Base-by-base conservation (phyloP, 352 stramenopile genomes). In the Globisporangium ultimum region DNA sequence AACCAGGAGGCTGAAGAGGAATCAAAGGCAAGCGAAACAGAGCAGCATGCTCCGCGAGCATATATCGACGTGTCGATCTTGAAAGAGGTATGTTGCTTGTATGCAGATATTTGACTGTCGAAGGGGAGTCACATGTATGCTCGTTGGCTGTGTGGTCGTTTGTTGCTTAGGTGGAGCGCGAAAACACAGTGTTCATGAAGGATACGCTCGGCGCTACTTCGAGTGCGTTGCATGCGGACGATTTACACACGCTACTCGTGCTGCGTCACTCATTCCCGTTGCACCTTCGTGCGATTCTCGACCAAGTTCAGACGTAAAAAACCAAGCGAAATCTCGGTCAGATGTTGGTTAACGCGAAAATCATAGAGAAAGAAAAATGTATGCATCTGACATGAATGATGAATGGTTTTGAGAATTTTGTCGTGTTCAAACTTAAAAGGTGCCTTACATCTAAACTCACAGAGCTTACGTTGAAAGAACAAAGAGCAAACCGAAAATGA, bases 161-260 rank as follows among this genome's bases (percentile, higher is more conserved):
- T 64, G n/a, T 48, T 53, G 52, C 13, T 8, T 54, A 93, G 80
- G 77, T 93, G 41, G 81, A 91, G 55, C 48, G 73, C 40, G 79
- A 87, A 48, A 93, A 93, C 58, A 60, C 63, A 8, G 60, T 71
- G 17, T 93, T 81, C 55, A 42, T 93, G 47, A 54, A 67, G 10
- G 76, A 90, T 32, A 72, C 61, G 36, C 67, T 91, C 49, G 42
- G 58, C 18, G 65, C 66, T 24, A 78, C 78, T 14, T 78, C 81
- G 15, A 89, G 81, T 57, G 45, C 53, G 7, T 60, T 90, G 38
- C 78, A 91, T 62, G 72, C 70, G 3, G 74, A 84, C 53, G 78
- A 93, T 55, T 67, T 93, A 28, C 76, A 93, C 64, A 80, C 75
- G 21, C 53, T 88, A 15, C 46, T 91, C 12, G 48, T 76, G 58